These are phyloP conservation scores for Stachybotrys chlorohalonatus DNA, from an alignment of 2,329 filamentous ascomycete genomes.

Conservation along the genomic window DNA sequence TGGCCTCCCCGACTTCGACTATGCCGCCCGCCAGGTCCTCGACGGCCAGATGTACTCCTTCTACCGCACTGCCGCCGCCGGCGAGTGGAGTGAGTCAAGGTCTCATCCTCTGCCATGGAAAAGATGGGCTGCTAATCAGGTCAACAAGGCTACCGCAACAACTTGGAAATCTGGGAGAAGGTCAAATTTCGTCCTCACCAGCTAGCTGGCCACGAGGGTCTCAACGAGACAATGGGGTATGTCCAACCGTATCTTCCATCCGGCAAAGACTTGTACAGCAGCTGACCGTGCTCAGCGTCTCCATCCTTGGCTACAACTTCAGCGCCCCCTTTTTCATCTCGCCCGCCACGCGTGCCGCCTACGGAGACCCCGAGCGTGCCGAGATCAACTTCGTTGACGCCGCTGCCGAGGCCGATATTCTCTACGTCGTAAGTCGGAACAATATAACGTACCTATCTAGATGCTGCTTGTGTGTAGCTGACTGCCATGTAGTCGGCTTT, in stretches of 20 bases:
- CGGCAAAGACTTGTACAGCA: not conserved
- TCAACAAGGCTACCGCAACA: slow-evolving; percentile 33
- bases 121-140: not conserved
- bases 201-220: slow-evolving; percentile 19
- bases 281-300: slow-evolving; percentile 17
- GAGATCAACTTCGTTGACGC: slow-evolving; percentile 39
- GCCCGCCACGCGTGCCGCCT: slow-evolving; percentile 33
- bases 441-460: not conserved
- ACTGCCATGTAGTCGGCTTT: slow-evolving; percentile 11
- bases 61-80: slow-evolving; percentile 38
- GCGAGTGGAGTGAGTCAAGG: slow-evolving; percentile 30
- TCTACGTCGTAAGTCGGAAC: slow-evolving; percentile 27
- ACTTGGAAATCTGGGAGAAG: slow-evolving; percentile 38
- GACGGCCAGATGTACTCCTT: slow-evolving; percentile 33
- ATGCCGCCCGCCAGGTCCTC: slow-evolving; percentile 33
- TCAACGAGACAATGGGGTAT: slow-evolving; percentile 23
- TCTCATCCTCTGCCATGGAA: not conserved
- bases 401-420: slow-evolving; percentile 32
- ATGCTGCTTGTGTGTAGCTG: not conserved
- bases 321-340: slow-evolving; percentile 40
- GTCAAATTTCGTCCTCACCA: slow-evolving; percentile 30
- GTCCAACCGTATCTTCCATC: not conserved
- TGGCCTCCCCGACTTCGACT: slow-evolving; percentile 40
- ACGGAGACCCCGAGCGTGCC: slow-evolving; percentile 29
- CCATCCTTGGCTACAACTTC: slow-evolving; percentile 37